These are phyloP conservation scores for Sesbania bispinosa DNA, from an alignment of 306 rosid species.

Conservation along the genomic window DNA sequence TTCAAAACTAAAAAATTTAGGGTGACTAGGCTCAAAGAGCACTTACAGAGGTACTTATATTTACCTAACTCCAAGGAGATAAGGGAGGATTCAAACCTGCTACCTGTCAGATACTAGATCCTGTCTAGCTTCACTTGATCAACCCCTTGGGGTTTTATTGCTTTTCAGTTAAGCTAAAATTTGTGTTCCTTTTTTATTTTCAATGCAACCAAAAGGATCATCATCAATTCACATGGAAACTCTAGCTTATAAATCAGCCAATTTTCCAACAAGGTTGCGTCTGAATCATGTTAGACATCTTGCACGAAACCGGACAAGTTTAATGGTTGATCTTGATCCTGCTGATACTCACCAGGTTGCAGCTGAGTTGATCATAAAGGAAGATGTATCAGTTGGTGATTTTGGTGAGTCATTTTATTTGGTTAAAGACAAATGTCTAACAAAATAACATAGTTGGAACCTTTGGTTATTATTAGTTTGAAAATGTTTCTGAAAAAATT, in stretches of 20 bases:
- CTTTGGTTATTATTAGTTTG: neutral
- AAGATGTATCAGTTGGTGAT: constrained; percentile 13
- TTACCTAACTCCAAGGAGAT: no score
- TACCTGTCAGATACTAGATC: no score
- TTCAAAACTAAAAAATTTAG: no score
- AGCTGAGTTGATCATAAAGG: constrained; percentile 29
- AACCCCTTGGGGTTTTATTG: no score
- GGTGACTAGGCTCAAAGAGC: no score
- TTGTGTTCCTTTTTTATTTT: neutral
- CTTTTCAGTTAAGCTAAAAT: neutral
- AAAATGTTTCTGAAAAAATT: constrained; percentile 13
- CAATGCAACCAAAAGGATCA: constrained; percentile 27
- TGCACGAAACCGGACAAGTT: constrained; percentile 41
- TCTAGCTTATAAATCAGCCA: constrained; percentile 23
- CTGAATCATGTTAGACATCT: constrained; percentile 53
- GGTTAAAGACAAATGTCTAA: neutral
- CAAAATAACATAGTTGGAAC: neutral
- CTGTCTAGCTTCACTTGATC: no score
- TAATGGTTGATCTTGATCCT: constrained; percentile 20
- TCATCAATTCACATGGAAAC: constrained; percentile 42
- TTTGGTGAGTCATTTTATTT: constrained; percentile 40
- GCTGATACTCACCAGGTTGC: constrained; percentile 17
- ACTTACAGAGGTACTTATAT: no score
- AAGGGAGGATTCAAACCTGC: no score
- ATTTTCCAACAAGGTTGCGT: constrained; percentile 32